phyloP scores from a whole-genome alignment of 345 rosid species.

The Microthlaspi erraticum region DNA sequence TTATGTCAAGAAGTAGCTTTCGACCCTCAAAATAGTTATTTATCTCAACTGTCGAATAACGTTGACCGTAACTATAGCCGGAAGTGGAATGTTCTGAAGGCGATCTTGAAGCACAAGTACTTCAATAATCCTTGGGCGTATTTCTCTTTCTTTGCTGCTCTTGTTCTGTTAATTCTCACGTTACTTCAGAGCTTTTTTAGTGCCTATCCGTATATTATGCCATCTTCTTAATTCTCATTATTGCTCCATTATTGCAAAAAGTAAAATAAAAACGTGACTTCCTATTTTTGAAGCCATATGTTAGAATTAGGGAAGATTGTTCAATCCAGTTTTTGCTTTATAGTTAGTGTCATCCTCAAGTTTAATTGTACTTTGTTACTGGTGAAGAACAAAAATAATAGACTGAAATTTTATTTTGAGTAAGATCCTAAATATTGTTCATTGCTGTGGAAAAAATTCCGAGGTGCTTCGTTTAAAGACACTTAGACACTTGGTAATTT shows the following conservation, averaged over 20 bases:
- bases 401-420: background rate
- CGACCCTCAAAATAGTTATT: conserved; percentile 67
- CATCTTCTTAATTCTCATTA: conserved; percentile 44
- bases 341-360: background rate
- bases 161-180: conserved; percentile 67
- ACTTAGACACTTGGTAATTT: background rate
- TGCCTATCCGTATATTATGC: conserved; percentile 69
- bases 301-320: background rate
- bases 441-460: background rate
- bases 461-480: background rate
- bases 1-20: conserved; percentile 83
- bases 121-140: conserved; percentile 86
- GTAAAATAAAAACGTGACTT: background rate
- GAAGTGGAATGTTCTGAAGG: conserved; percentile 80
- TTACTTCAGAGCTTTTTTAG: conserved; percentile 70
- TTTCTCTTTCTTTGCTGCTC: conserved; percentile 72
- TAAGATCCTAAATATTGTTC: background rate
- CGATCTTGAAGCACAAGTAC: conserved; percentile 74
- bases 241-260: background rate
- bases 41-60: conserved; percentile 61
- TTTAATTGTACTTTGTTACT: background rate
- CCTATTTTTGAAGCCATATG: background rate
- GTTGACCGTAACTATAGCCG: conserved; percentile 64
- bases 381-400: background rate
- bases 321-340: background rate